These are phyloP conservation scores for Coriaria nepalensis DNA, from an alignment of 306 rosid genomes.

Conservation along the genomic window DNA sequence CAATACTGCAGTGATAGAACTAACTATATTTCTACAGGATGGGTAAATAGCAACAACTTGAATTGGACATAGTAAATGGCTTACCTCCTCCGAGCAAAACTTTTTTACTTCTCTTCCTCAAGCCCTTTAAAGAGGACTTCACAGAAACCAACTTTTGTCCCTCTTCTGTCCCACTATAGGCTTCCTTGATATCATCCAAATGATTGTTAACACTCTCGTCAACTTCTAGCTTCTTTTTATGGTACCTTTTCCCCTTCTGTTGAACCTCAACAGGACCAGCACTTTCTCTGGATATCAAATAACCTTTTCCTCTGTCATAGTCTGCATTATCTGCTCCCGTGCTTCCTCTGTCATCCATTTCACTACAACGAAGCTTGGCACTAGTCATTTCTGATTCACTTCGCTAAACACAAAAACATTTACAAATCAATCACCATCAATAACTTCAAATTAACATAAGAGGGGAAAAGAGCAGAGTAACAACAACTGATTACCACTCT, in stretches of 20 bases:
- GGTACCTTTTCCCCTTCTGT: conserved; percentile 32
- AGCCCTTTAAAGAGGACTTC: conserved; percentile 43
- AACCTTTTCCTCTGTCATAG: conserved; percentile 26
- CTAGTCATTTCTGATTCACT: conserved; percentile 34
- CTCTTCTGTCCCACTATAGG: conserved; percentile 67
- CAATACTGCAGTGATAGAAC: not conserved
- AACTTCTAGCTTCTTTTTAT: conserved; percentile 34
- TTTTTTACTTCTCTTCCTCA: conserved; percentile 47
- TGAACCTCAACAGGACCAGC: conserved; percentile 27
- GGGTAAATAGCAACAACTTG: not conserved
- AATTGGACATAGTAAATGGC: conserved; percentile 7
- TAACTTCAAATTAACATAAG: not conserved
- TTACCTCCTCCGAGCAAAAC: conserved; percentile 45
- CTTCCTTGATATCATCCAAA: conserved; percentile 61
- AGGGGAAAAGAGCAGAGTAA: not conserved
- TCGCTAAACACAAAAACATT: conserved; percentile 29
- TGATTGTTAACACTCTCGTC: conserved; percentile 32
- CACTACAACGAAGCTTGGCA: conserved; percentile 27
- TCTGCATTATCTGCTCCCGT: conserved; percentile 45
- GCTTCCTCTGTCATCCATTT: conserved; percentile 54
- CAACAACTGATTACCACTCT: conserved; percentile 39
- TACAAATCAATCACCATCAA: not conserved
- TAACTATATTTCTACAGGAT: no score
- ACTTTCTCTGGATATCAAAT: conserved; percentile 24
- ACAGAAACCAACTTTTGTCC: conserved; percentile 33